Percentiles rank a stretch among this genome's conserved stretches.
These are phyloP conservation scores for Leishmania mexicana DNA, from an alignment of 208 protist genomes.

Conservation along the genomic window DNA sequence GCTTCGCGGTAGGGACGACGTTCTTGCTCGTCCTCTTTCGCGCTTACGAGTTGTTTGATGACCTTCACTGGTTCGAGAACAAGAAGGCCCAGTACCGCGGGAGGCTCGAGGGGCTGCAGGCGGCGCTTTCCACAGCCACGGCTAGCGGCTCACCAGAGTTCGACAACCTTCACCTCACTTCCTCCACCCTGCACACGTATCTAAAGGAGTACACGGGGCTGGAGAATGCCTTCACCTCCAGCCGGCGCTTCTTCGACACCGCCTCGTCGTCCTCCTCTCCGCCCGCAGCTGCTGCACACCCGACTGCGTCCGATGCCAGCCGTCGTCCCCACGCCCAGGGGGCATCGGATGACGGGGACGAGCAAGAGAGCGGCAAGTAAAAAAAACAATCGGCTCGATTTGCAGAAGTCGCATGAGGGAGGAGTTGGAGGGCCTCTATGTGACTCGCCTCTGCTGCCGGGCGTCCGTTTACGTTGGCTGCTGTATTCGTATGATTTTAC, in stretches of 20 bases:
- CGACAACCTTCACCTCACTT: constrained; percentile 69
- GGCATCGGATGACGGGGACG: background rate
- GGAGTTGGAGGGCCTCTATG: background rate
- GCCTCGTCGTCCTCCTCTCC: background rate
- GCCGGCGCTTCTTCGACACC: constrained; percentile 59
- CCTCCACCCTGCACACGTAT: constrained; percentile 53
- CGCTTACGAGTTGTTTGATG: constrained; percentile 91
- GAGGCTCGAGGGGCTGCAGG: constrained; percentile 20
- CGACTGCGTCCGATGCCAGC: background rate
- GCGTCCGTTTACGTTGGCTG: background rate
- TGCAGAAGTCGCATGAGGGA: background rate
- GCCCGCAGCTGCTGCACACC: background rate
- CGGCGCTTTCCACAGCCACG: constrained; percentile 10
- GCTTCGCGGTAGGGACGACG: constrained; percentile 95
- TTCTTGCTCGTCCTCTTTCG: constrained; percentile 96
- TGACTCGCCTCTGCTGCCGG: background rate
- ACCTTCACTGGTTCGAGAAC: constrained; percentile 96
- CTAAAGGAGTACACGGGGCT: constrained; percentile 61
- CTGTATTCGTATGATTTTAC: background rate
- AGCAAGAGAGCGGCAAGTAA: constrained; percentile 2
- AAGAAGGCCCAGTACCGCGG: constrained; percentile 32
- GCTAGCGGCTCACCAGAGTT: constrained; percentile 35
- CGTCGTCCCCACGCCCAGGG: background rate
- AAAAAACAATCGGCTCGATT: background rate
- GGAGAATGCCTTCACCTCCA: constrained; percentile 75